Base-by-base conservation (phyloP, 1,284 basidiomycete genomes). In the Tilletia horrida region DNA sequence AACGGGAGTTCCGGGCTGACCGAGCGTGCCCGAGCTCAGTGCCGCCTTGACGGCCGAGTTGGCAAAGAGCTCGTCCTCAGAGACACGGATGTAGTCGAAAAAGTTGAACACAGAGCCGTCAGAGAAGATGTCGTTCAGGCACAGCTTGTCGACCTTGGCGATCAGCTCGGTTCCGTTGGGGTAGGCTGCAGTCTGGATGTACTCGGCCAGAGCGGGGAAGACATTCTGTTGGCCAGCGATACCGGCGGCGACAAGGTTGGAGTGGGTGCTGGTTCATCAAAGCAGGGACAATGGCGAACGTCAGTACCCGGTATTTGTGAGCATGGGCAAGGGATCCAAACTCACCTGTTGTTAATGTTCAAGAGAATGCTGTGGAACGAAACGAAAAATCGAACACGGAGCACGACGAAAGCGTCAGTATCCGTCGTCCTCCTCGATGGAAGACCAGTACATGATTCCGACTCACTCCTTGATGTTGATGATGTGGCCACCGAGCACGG, bases 41-140 rank as follows among this genome's bases (percentile, higher is more conserved):
- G 55, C 63, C 25, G 2, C 4, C n/a, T 21, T 27, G 21, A 64
- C 55, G 2, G 63, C 16, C 9, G 40, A 29, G 16, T 43, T 44
- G 40, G 63, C 43, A 21, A 52, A 52, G 43, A 64, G 35, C n/a
- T 64, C 63, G 8, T 64, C 42, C 35, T 45, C 63, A 18, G 43
- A 40, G 25, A 64, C 63, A 23, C 31, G 35, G 44, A 64, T 52
- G 44, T 64, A 64, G 43, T 47, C 55, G 63, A 59, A 59, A 27
- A 59, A 59, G 55, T 59, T 59, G 55, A 59, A 59, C 27, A 31
- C 29, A 27, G 55, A 31, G n/a, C 55, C 55, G 55, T 59, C 55
- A 27, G 29, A 35, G 55, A 64, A 64, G 44, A 64, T 64, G 44
- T 64, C 63, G 35, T 64, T 50, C 35, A 64, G 35, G 55, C 63